A percentile compares a stretch with the other conserved stretches of the same genome.
These are phyloP conservation scores for Abortiporus biennis DNA, from an alignment of 1,284 basidiomycete genomes.

Conservation along the genomic window DNA sequence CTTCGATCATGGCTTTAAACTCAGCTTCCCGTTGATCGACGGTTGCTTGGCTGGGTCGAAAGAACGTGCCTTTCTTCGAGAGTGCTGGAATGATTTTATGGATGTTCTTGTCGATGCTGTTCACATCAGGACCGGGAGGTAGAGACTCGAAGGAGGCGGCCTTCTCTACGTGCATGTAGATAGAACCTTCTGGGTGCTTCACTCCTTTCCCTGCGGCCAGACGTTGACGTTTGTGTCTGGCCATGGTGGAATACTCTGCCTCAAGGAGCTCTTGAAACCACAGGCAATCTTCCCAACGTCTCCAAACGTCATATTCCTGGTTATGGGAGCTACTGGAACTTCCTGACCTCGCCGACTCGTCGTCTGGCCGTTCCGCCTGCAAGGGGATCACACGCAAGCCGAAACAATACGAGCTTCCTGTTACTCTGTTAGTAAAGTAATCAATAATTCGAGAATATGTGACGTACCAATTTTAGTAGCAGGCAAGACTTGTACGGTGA, in stretches of 20 bases:
- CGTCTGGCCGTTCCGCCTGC: constrained; percentile 29
- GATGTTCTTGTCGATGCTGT: constrained; percentile 58
- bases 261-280: constrained; percentile 68
- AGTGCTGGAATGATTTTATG: constrained; percentile 60
- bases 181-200: constrained; percentile 64
- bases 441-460: constrained; percentile 5
- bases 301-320: constrained; percentile 64
- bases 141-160: constrained; percentile 79
- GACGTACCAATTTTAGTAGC: constrained; percentile 52
- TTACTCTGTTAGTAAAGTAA: constrained; percentile 1
- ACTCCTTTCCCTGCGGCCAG: constrained; percentile 66
- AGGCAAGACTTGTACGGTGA: constrained; percentile 49
- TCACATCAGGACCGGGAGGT: constrained; percentile 76
- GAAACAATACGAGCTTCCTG: constrained; percentile 51
- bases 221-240: constrained; percentile 57
- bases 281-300: constrained; percentile 76
- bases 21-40: constrained; percentile 57
- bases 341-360: constrained; percentile 25
- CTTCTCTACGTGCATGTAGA: constrained; percentile 59
- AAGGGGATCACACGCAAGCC: constrained; percentile 56
- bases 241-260: constrained; percentile 51
- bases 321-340: constrained; percentile 22
- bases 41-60: constrained; percentile 62
- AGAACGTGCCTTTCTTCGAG: constrained; percentile 64
- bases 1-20: constrained; percentile 49